Evolutionary conservation across 345 rosid genomes (phyloP).

Genomic region (Crucihimalaya himalaica): DNA sequence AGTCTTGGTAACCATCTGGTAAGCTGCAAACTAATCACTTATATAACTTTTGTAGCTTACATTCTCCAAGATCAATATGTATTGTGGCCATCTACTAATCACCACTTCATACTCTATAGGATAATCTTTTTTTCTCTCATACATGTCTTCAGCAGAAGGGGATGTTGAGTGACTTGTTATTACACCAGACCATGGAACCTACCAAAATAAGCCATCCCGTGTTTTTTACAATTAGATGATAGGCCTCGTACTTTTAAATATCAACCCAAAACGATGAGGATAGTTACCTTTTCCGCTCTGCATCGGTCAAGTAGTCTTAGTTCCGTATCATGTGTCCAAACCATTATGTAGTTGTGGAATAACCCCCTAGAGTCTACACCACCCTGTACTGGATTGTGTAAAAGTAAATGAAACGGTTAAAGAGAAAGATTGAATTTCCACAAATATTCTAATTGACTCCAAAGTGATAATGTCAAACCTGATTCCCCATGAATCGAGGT

Average conservation of each 20-base stretch:
- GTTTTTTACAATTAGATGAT: background rate
- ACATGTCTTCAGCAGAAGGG: conserved; percentile 94
- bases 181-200: conserved; percentile 91
- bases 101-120: conserved; percentile 83
- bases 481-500: conserved; percentile 81
- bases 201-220: conserved; percentile 34
- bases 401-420: conserved; percentile 15
- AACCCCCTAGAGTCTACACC: conserved; percentile 81
- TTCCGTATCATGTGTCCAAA: conserved; percentile 96
- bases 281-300: conserved; percentile 81
- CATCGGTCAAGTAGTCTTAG: conserved; percentile 87
- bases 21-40: background rate
- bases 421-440: conserved; percentile 3
- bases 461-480: conserved; percentile 52
- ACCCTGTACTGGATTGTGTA: conserved; percentile 69
- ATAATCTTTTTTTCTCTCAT: conserved; percentile 70
- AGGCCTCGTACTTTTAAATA: background rate
- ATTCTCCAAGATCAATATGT: conserved; percentile 78
- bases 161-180: conserved; percentile 84
- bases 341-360: conserved; percentile 77
- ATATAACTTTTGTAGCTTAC: conserved; percentile 47
- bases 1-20: background rate
- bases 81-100: conserved; percentile 92
- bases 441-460: conserved; percentile 1
- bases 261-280: background rate